Evolutionary conservation across 1,284 basidiomycete species (phyloP), one percentile per base, ranked within the genome.

Genomic region (Omphalotus olearius): DNA sequence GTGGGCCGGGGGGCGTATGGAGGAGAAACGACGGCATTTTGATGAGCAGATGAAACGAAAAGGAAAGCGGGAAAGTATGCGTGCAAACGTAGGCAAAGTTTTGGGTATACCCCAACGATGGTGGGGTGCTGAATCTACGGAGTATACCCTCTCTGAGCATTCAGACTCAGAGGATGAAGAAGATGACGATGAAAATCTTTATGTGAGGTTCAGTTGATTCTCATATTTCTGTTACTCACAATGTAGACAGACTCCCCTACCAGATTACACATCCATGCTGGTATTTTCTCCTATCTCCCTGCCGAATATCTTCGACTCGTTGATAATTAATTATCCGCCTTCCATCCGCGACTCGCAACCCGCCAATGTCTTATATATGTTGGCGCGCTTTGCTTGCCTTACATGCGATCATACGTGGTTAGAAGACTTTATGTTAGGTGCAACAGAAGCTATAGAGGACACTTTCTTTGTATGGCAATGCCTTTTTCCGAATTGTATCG

Each of bases 391-490:
- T 68, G 93, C 93, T 20, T 85, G 84, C 58, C 71, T 93, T 50
- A 85, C 82, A 14, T 93, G 92, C 61, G 91, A 93, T 66, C 85
- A 89, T 59, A 80, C 79, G 4, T 93, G 94, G 88, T 73, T 98
- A 20, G 95, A 98, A 66, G 93, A 96, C 64, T 75, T 99, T 43
- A 79, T 98, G 48, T 82, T 94, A 37, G 89, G 91, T 11, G 91
- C 93, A 0, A 88, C 95, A 26, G 93, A 98, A 65, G 76, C 85
- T 33, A 95, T 99, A 42, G 95, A 99, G 68, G 88, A 91, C 49
- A 83, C 82, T 14, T 88, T 97, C 57, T 96, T 95, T 66, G 93
- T 95, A 66, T 73, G 91, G 74, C 3, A 14, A 14, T 33, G 18
- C 5, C 7, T 16, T 9, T n/a, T 38, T 44, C 23, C 23, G 5